These are phyloP conservation scores for Magnusiomyces sp. DNA, from an alignment of 1,139 yeast genomes.

Conservation along the genomic window DNA sequence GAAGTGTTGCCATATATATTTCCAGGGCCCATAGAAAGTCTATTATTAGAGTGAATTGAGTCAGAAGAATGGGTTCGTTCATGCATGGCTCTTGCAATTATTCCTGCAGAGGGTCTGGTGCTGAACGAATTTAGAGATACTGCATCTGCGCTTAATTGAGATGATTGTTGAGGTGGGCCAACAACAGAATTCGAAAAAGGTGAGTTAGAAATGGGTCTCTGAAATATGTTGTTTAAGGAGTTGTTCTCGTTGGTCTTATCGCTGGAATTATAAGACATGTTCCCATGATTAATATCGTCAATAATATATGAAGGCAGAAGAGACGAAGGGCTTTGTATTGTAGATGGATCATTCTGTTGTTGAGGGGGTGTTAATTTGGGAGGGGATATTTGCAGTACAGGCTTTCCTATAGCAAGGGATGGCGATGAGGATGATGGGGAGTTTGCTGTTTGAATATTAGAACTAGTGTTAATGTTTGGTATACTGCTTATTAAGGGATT, in stretches of 20 bases:
- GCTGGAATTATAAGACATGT: too few relatives aligned
- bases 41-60: conserved; percentile 3
- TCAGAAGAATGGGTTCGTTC: conserved; percentile 10
- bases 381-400: not conserved
- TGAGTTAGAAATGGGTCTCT: conserved; percentile 2
- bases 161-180: conserved; percentile 4
- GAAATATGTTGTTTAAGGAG: conserved; percentile 7
- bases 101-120: conserved; percentile 19
- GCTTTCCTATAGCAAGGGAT: too few relatives aligned
- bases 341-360: too few relatives aligned
- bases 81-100: conserved; percentile 20
- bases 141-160: too few relatives aligned
- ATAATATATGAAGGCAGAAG: conserved; percentile 1
- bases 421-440: too few relatives aligned
- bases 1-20: not conserved
- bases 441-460: too few relatives aligned
- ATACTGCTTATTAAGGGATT: too few relatives aligned
- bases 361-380: conserved; percentile 8
- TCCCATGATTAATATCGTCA: not conserved
- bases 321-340: conserved; percentile 6
- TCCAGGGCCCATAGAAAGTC: conserved; percentile 7
- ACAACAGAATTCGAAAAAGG: conserved; percentile 2
- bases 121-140: too few relatives aligned
- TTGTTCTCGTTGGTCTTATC: not conserved
- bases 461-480: too few relatives aligned